Conservation (phyloP, 1,139 yeast genomes). For the Taiozyma sp. region DNA sequence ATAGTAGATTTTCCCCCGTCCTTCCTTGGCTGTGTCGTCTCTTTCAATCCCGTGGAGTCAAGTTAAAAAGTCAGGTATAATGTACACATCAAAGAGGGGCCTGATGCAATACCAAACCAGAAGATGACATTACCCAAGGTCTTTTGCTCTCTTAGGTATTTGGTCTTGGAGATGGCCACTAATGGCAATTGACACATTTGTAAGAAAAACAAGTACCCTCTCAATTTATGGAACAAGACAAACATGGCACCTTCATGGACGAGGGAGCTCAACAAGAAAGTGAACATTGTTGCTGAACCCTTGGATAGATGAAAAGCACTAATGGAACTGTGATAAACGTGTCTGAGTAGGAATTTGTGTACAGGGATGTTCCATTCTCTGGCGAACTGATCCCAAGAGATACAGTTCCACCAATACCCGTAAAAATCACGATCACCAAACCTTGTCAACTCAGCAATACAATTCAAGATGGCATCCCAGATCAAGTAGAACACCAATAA, state of each 20-base stretch:
- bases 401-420: slow-evolving; percentile 97
- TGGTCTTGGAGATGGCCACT: slow-evolving; percentile 48
- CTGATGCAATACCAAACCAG: slow-evolving; percentile 89
- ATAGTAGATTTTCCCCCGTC: no score
- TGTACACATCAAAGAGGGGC: slow-evolving; percentile 87
- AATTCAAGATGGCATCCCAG: slow-evolving; percentile 91
- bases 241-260: slow-evolving; percentile 93
- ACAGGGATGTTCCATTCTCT: slow-evolving; percentile 96
- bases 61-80: slow-evolving; percentile 62
- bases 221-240: slow-evolving; percentile 70
- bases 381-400: slow-evolving; percentile 91
- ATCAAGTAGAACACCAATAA: slow-evolving; percentile 79
- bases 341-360: slow-evolving; percentile 84
- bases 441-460: slow-evolving; percentile 79
- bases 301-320: slow-evolving; percentile 69
- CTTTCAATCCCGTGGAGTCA: neutral
- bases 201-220: slow-evolving; percentile 74
- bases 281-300: slow-evolving; percentile 65
- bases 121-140: slow-evolving; percentile 77
- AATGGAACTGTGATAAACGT: slow-evolving; percentile 90
- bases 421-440: slow-evolving; percentile 92
- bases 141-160: slow-evolving; percentile 46
- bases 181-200: slow-evolving; percentile 79
- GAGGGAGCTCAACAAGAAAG: slow-evolving; percentile 76
- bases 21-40: no score